phyloP scores from a whole-genome alignment of 2,329 filamentous ascomycete species.

The Cyclaneusma minus region DNA sequence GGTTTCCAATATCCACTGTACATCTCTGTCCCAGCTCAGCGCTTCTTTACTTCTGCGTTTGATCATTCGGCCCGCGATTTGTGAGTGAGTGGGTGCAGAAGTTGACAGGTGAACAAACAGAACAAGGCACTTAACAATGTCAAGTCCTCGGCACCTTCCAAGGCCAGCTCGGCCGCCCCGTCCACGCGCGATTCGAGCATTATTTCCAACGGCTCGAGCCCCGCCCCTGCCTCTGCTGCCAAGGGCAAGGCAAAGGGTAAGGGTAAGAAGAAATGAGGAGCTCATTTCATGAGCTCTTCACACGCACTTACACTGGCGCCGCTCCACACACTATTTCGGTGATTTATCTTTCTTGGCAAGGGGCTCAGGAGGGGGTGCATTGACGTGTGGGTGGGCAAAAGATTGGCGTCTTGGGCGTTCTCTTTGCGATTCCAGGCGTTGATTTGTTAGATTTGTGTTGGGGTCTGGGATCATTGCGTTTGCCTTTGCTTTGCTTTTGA shows the following conservation, averaged over 20 bases:
- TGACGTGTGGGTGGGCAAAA: background rate
- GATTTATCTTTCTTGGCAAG: background rate
- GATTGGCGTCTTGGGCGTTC: too few relatives aligned
- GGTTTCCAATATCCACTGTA: constrained; percentile 6
- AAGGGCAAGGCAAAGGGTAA: constrained; percentile 31
- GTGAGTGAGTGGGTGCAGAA: too few relatives aligned
- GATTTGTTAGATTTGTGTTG: too few relatives aligned
- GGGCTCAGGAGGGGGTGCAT: background rate
- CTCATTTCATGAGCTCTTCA: too few relatives aligned
- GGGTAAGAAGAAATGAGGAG: constrained; percentile 34
- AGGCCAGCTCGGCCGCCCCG: constrained; percentile 58
- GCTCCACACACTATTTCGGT: background rate
- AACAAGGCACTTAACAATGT: constrained; percentile 88
- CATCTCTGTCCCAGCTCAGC: background rate
- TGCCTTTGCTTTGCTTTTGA: too few relatives aligned
- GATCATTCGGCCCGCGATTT: too few relatives aligned
- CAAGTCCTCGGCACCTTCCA: constrained; percentile 55
- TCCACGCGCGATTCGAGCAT: constrained; percentile 76
- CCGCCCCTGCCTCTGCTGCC: constrained; percentile 21
- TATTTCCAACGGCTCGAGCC: constrained; percentile 51
- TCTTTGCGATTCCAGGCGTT: too few relatives aligned
- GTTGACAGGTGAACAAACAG: constrained; percentile 40
- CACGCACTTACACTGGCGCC: too few relatives aligned
- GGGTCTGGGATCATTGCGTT: too few relatives aligned
- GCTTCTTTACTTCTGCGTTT: too few relatives aligned